Conservation (phyloP, 2,329 filamentous ascomycete genomes). For the Colletotrichum orchidophilum region DNA sequence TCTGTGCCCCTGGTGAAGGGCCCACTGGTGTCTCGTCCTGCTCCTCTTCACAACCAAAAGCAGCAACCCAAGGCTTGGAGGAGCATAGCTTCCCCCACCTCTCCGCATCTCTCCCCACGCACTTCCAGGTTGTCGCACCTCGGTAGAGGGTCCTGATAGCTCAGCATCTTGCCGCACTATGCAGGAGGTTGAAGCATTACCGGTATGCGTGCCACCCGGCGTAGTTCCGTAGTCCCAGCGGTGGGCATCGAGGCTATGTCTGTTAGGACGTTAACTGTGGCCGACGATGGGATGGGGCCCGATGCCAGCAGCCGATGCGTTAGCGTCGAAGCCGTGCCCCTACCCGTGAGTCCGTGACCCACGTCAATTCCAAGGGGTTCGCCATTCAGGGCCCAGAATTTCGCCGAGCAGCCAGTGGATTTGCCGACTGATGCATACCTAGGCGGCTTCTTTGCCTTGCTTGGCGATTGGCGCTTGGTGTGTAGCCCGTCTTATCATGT, state of each 20-base stretch:
- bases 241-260: not conserved
- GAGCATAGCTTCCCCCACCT: slow-evolving; percentile 28
- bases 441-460: slow-evolving; percentile 21
- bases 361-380: slow-evolving; percentile 4
- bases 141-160: slow-evolving; percentile 19
- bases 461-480: slow-evolving; percentile 1
- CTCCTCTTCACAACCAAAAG: slow-evolving; percentile 5
- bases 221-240: not conserved
- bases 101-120: slow-evolving; percentile 31
- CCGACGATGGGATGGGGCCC: not conserved
- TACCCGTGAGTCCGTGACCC: too few relatives aligned
- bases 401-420: not conserved
- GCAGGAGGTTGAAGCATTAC: slow-evolving; percentile 9
- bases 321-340: slow-evolving; percentile 8
- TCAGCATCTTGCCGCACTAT: slow-evolving; percentile 22
- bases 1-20: slow-evolving; percentile 21
- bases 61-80: slow-evolving; percentile 25
- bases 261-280: not conserved
- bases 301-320: slow-evolving; percentile 28
- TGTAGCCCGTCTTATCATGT: not conserved
- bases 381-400: not conserved
- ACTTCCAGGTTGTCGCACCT: slow-evolving; percentile 24
- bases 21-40: slow-evolving; percentile 9
- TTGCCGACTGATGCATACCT: not conserved
- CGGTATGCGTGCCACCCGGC: not conserved